These are phyloP conservation scores for Lactarius evosmus DNA, from an alignment of 768 basidiomycete species.

Conservation along the genomic window DNA sequence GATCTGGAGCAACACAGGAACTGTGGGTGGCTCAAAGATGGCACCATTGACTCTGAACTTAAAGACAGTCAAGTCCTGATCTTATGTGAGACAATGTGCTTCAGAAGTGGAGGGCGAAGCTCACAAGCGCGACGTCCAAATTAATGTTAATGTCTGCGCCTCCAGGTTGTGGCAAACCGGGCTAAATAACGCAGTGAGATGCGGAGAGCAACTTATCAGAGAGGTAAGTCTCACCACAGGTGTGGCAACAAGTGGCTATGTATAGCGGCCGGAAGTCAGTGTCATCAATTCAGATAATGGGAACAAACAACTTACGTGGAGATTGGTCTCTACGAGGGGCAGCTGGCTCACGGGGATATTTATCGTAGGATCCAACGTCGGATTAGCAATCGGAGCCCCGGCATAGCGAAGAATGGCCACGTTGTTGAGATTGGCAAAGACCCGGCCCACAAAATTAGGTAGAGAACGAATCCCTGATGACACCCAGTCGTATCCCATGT, in stretches of 20 bases:
- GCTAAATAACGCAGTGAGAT: slow-evolving; percentile 19
- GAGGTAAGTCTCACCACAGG: slow-evolving; percentile 14
- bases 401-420: slow-evolving; percentile 41
- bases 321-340: slow-evolving; percentile 20
- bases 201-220: no score
- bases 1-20: slow-evolving; percentile 57
- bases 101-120: neutral
- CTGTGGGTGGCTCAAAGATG: slow-evolving; percentile 41
- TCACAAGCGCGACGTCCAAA: slow-evolving; percentile 27
- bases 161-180: slow-evolving; percentile 30
- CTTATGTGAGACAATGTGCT: neutral
- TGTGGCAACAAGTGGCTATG: slow-evolving; percentile 18
- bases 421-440: slow-evolving; percentile 34
- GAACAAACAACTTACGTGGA: neutral
- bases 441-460: slow-evolving; percentile 30
- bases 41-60: slow-evolving; percentile 38
- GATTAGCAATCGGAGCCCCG: slow-evolving; percentile 35
- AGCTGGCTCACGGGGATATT: slow-evolving; percentile 6
- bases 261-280: neutral
- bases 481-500: neutral
- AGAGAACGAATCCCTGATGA: slow-evolving; percentile 28
- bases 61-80: neutral
- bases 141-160: slow-evolving; percentile 29
- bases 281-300: no score
- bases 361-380: slow-evolving; percentile 29